Base-by-base conservation (phyloP, 805 yeast species). In the Hemisphaericaspora nanyangensis region DNA sequence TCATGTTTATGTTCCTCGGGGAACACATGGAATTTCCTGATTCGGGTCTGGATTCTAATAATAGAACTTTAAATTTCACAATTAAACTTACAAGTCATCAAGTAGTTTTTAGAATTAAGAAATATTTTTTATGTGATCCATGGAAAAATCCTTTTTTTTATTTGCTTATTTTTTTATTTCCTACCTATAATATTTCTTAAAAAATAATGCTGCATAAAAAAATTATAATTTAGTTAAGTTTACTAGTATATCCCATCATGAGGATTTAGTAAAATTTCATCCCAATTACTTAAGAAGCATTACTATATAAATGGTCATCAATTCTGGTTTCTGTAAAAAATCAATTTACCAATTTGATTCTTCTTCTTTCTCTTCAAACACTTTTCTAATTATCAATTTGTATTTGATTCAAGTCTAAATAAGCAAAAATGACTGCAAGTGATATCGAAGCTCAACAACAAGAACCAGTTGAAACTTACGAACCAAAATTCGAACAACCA, bases 361-460 rank as follows among this genome's bases (percentile, higher is more conserved):
- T 39, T 35, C 32, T 25, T 33, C 17, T 41, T 22, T 29, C 32
- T 24, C 27, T 36, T 37, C 38, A 20, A 25, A 32, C 30, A 16
- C 17, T 22, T n/a, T n/a, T n/a, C n/a, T 11, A 22, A 25, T 32
- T 31, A 28, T 33, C 22, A 28, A 35, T 35, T 20, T 15, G 8
- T 22, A 34, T 15, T 17, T 26, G 27, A n/a, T 31, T 30, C 30
- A 12, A 31, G 28, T 28, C 15, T 24, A 11, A 10, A 17, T 13
- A 20, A 39, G 37, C n/a, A 25, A 26, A 3, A 32, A 50, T 52
- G 52, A 44, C 54, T 47, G 58, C 56, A 13, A 43, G 50, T 37
- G 64, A 59, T 46, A 51, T 41, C 24, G 65, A 60, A 48, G 49
- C 60, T 37, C 61, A 58, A 48, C 44, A 45, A 35, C 43, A 44